phyloP scores from a whole-genome alignment of 768 basidiomycete genomes.

The Naganishia antarctica region DNA sequence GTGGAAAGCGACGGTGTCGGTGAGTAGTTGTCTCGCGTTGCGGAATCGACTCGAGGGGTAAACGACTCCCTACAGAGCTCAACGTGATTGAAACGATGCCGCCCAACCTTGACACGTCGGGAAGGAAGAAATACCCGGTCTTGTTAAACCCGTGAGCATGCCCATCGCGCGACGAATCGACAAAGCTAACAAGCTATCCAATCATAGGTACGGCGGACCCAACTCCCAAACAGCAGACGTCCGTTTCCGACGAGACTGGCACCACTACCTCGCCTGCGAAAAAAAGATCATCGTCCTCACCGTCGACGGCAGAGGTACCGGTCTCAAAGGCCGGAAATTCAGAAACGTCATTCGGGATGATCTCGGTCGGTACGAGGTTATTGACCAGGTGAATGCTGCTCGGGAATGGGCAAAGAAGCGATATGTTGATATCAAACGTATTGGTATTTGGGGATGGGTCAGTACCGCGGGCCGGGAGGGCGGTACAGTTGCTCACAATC shows the following conservation, averaged over 20 bases:
- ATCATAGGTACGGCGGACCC: constrained; percentile 71
- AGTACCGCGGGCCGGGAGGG: too few relatives aligned
- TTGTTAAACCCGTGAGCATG: constrained; percentile 57
- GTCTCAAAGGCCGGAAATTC: constrained; percentile 76
- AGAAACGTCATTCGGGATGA: constrained; percentile 84
- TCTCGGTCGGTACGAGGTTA: constrained; percentile 80
- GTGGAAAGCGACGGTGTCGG: constrained; percentile 77
- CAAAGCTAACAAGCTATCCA: not conserved
- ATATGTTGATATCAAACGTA: constrained; percentile 80
- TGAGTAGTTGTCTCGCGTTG: constrained; percentile 47
- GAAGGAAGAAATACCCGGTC: constrained; percentile 92
- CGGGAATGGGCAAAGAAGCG: constrained; percentile 77
- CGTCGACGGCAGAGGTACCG: constrained; percentile 91
- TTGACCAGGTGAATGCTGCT: constrained; percentile 84
- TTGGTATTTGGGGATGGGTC: constrained; percentile 99
- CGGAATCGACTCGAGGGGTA: not conserved
- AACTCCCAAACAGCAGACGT: constrained; percentile 70
- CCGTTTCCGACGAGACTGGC: constrained; percentile 71
- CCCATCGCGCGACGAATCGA: too few relatives aligned
- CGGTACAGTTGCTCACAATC: too few relatives aligned
- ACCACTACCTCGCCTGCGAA: constrained; percentile 74
- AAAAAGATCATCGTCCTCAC: constrained; percentile 78
- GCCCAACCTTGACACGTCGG: constrained; percentile 85
- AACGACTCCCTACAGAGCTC: too few relatives aligned
- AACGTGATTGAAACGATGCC: constrained; percentile 89